A percentile compares a stretch with the other conserved stretches of the same genome.
Conservation (phyloP, 179 eudicot genomes). For the Beta macrorhiza region DNA sequence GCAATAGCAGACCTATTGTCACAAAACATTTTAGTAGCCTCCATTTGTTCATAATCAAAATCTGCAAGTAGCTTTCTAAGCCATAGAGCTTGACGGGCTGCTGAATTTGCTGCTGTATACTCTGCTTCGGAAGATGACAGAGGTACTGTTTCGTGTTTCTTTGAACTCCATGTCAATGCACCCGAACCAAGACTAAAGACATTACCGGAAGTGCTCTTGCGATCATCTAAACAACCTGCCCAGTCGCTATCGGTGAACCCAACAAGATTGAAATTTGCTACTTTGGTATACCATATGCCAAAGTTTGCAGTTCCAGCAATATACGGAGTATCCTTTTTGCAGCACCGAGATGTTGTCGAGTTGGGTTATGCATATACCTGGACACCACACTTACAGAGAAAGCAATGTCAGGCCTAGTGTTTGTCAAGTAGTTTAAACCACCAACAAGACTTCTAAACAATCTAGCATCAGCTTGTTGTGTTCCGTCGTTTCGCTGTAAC, state of each 20-base stretch:
- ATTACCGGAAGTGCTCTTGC: slow-evolving; percentile 1
- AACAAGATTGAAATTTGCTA: neutral
- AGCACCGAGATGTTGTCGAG: neutral
- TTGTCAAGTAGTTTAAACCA: too few species aligned
- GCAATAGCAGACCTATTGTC: slow-evolving; percentile 2
- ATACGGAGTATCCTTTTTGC: slow-evolving; percentile 6
- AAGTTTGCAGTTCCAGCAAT: neutral
- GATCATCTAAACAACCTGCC: neutral
- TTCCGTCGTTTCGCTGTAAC: too few species aligned
- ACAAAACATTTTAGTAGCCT: neutral
- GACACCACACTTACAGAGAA: neutral
- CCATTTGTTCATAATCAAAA: neutral
- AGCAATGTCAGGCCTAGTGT: too few species aligned
- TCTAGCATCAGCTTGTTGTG: too few species aligned
- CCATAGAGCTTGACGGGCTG: neutral
- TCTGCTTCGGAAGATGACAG: neutral
- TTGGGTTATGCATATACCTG: slow-evolving; percentile 1
- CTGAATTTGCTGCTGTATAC: neutral
- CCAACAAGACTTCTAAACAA: too few species aligned
- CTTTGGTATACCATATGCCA: slow-evolving; percentile 3
- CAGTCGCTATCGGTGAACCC: slow-evolving; percentile 9
- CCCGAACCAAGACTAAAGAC: neutral
- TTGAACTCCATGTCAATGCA: neutral
- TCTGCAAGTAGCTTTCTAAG: neutral
- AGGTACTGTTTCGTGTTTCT: slow-evolving; percentile 5